Percentiles rank a stretch among this genome's conserved stretches.
Evolutionary conservation across 495 filamentous ascomycete species (phyloP).

Genomic region (Penicillium paxilli): DNA sequence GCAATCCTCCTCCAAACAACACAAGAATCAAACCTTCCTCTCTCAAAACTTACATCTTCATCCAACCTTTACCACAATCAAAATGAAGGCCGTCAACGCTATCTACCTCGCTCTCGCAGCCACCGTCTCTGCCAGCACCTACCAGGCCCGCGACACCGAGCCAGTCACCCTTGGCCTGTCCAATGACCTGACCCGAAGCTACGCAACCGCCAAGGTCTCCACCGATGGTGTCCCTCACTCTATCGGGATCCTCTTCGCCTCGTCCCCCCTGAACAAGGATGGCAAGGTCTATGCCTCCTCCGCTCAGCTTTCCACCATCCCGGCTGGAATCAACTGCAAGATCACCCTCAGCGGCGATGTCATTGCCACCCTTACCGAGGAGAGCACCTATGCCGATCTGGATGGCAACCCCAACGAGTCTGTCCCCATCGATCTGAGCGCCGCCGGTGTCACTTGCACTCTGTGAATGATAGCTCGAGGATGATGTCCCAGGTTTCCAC

Average conservation of each 20-base stretch:
- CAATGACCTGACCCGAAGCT: slow-evolving; percentile 16
- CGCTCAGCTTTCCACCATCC: background rate
- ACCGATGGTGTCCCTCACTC: background rate
- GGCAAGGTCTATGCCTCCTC: background rate
- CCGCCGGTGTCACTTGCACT: background rate
- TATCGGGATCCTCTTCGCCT: background rate
- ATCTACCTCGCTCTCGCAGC: slow-evolving; percentile 11
- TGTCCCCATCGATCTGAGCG: slow-evolving; percentile 10
- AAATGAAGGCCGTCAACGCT: slow-evolving; percentile 5
- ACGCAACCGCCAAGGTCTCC: slow-evolving; percentile 5
- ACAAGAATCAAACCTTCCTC: no score
- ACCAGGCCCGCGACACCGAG: background rate
- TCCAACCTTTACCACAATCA: background rate
- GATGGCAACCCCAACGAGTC: slow-evolving; percentile 12
- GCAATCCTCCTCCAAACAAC: no score
- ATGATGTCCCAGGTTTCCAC: no score
- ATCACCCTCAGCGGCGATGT: slow-evolving; percentile 1
- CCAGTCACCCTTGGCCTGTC: slow-evolving; percentile 13
- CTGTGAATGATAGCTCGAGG: background rate
- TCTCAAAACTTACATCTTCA: no score
- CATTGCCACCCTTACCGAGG: slow-evolving; percentile 9
- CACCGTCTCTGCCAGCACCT: slow-evolving; percentile 5
- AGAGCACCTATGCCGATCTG: slow-evolving; percentile 13
- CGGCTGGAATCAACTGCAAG: slow-evolving; percentile 1
- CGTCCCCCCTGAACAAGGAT: background rate